phyloP scores from a whole-genome alignment of 1,139 yeast species.

The Taphrina betulina region DNA sequence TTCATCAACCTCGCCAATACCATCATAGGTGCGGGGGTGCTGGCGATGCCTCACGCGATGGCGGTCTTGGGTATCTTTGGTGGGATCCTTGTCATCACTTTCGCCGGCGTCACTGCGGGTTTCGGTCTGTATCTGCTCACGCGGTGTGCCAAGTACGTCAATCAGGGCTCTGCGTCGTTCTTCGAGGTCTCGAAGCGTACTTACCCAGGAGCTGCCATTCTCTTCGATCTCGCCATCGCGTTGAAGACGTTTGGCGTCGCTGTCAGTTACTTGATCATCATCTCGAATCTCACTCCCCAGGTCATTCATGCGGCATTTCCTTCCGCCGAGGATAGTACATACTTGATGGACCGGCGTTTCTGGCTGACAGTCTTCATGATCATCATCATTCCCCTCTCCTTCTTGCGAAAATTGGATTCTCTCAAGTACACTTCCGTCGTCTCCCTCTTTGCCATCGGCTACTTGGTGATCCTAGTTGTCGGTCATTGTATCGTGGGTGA shows the following conservation, averaged over 20 bases:
- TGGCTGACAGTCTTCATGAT: conserved; percentile 68
- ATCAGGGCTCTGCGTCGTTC: conserved; percentile 76
- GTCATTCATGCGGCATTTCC: conserved; percentile 40
- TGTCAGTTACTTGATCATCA: conserved; percentile 78
- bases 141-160: conserved; percentile 66
- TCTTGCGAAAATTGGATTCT: conserved; percentile 71
- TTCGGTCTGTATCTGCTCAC: conserved; percentile 78
- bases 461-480: conserved; percentile 71
- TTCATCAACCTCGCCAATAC: conserved; percentile 42
- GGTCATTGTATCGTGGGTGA: conserved; percentile 59
- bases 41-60: conserved; percentile 89
- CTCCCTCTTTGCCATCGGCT: conserved; percentile 79
- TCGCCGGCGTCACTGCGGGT: conserved; percentile 78
- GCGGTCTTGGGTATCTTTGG: conserved; percentile 75
- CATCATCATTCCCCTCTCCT: conserved; percentile 72
- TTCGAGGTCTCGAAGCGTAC: conserved; percentile 80
- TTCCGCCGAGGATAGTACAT: conserved; percentile 35
- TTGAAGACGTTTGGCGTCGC: conserved; percentile 87
- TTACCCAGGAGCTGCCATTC: conserved; percentile 75
- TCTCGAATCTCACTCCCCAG: conserved; percentile 86
- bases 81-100: conserved; percentile 62
- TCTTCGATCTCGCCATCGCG: conserved; percentile 85
- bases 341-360: conserved; percentile 46
- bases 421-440: conserved; percentile 80
- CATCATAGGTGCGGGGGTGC: conserved; percentile 67